A percentile compares a stretch with the other conserved stretches of the same genome.
These are phyloP conservation scores for Eurotiales sp. DNA, from an alignment of 2,329 filamentous ascomycete species.

Conservation along the genomic window DNA sequence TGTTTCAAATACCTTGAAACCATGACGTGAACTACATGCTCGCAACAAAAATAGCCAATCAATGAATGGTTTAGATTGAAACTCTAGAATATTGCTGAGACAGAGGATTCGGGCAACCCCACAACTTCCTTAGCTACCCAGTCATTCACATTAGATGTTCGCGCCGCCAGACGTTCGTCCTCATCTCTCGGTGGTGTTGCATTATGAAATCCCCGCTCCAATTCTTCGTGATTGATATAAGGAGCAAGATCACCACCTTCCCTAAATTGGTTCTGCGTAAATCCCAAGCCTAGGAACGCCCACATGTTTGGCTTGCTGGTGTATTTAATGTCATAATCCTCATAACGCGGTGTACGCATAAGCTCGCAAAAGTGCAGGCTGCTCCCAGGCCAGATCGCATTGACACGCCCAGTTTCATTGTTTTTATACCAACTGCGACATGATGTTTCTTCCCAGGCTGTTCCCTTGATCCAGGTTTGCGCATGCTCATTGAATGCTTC, in stretches of 20 bases:
- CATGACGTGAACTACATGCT: too few relatives aligned
- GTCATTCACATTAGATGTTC: too few relatives aligned
- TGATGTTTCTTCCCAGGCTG: conserved; percentile 15
- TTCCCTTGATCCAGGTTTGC: conserved; percentile 15
- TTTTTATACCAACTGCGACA: conserved; percentile 21
- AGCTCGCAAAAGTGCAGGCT: conserved; percentile 24
- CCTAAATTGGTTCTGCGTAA: conserved; percentile 18
- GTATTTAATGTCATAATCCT: conserved; percentile 24
- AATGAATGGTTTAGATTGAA: too few relatives aligned
- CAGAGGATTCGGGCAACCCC: too few relatives aligned
- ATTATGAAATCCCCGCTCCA: too few relatives aligned
- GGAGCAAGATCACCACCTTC: conserved; percentile 16
- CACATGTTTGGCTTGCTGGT: conserved; percentile 16
- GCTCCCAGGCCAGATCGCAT: conserved; percentile 21
- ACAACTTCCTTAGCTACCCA: too few relatives aligned
- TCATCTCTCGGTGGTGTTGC: too few relatives aligned
- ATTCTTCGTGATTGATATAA: too few relatives aligned
- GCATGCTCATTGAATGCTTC: conserved; percentile 17
- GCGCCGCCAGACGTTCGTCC: too few relatives aligned
- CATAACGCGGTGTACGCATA: conserved; percentile 22
- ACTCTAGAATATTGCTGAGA: too few relatives aligned
- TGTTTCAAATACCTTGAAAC: too few relatives aligned
- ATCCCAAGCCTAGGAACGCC: conserved; percentile 20
- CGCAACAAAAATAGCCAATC: too few relatives aligned
- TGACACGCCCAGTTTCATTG: conserved; percentile 13